Evolutionary conservation across 116 monocot species (phyloP).

Genomic region (Thalassia testudinum): DNA sequence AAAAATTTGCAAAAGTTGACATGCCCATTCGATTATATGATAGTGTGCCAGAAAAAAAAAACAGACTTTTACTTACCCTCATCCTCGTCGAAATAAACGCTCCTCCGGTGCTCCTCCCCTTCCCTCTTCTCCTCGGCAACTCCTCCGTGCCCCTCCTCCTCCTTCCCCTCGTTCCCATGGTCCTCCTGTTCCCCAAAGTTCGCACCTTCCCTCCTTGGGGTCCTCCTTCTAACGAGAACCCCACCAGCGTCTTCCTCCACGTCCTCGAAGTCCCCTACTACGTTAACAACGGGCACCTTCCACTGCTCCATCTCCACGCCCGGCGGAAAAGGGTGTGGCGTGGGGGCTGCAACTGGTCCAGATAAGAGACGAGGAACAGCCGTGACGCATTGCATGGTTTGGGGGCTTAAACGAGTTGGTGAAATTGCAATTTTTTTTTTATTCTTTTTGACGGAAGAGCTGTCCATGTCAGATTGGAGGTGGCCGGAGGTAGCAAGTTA

Average conservation of each 20-base stretch:
- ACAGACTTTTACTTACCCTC: background rate
- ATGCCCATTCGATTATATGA: too few species aligned
- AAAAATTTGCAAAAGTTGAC: too few species aligned
- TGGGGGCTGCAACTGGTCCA: background rate
- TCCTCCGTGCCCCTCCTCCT: background rate
- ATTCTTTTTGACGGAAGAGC: too few species aligned
- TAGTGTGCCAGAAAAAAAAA: too few species aligned
- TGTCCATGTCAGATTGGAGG: too few species aligned
- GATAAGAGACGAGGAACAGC: background rate
- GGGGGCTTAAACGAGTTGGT: too few species aligned
- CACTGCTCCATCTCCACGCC: background rate
- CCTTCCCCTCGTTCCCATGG: background rate
- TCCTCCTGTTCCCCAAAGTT: background rate
- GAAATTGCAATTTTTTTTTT: too few species aligned
- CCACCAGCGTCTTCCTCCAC: background rate
- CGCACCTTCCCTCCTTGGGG: background rate
- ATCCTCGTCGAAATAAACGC: slow-evolving; percentile 1
- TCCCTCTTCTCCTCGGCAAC: background rate
- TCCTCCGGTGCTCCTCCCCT: background rate
- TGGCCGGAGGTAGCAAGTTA: too few species aligned
- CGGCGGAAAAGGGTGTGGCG: background rate
- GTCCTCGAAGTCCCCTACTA: background rate
- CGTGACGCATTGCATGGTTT: too few species aligned
- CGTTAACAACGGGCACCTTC: background rate
- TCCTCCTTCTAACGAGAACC: background rate